Evolutionary conservation across 495 filamentous ascomycete genomes (phyloP), one percentile per base, ranked within the genome.

Genomic region (Talaromyces adpressus): DNA sequence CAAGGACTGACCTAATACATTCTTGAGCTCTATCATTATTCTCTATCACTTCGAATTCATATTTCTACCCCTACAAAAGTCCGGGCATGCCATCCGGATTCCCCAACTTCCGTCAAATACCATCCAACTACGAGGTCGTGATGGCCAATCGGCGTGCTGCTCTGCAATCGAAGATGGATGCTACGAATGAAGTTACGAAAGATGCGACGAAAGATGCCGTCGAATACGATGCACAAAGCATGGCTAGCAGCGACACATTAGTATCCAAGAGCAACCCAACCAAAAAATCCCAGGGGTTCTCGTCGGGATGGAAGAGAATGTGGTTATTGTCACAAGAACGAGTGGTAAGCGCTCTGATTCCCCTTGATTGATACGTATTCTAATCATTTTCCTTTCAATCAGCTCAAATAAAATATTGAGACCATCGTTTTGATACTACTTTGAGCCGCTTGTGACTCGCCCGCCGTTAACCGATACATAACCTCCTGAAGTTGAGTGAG

Each of bases 141-240:
- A 57, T 57, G 53, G 53, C 53, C 53, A 57, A 57, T 4, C 53
- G 53, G 30, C 53, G 25, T n/a, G 53, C 53, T 23, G 53, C 53
- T 49, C n/a, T 18, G 45, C 45, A 49, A 6, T 20, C 45, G 6
- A 49, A 49, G 45, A 49, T 22, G 18, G 45, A 49, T 49, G 45
- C 45, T 49, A 20, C 45, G 18, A 22, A 49, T 6, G 45, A 49
- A 20, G 45, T 18, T 49, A 20, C 45, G 18, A 22, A 49, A 9
- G 45, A 49, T 49, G 45, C 16, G 2, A 49, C 45, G 7, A 49
- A 22, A 20, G 45, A 49, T 49, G 45, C 16, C 18, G n/a, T 6
- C 45, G 45, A 49, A 18, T 49, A 18, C 45, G 45, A 49, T 9
- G 0, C 45, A 18, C 45, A 49, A 12, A 49, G 45, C 18, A 18